Conservation (phyloP, 352 stramenopile species). For the Globisporangium iwayamae region DNA sequence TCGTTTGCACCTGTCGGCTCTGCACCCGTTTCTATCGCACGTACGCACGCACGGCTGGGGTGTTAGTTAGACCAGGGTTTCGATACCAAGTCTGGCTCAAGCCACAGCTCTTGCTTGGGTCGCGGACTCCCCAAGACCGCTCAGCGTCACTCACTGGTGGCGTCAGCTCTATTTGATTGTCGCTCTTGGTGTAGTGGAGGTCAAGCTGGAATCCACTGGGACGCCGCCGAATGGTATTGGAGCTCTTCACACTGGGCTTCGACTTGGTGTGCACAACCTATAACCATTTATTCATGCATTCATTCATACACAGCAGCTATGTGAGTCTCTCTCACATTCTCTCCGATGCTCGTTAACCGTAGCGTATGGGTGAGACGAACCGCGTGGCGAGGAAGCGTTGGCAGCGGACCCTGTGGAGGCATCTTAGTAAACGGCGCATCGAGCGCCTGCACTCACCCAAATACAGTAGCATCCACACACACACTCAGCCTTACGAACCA, state of each 20-base stretch:
- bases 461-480: not conserved
- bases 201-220: not conserved
- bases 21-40: slow-evolving; percentile 20
- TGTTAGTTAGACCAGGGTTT: not conserved
- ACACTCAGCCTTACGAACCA: not conserved
- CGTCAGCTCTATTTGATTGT: not conserved
- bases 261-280: not conserved
- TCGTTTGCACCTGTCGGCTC: slow-evolving; percentile 54
- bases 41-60: no score
- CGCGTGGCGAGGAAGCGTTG: slow-evolving; percentile 42
- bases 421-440: slow-evolving; percentile 61
- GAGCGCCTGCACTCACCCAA: slow-evolving; percentile 24
- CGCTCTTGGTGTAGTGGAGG: no score
- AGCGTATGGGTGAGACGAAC: slow-evolving; percentile 13
- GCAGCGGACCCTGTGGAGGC: slow-evolving; percentile 52
- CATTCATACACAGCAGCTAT: not conserved
- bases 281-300: no score
- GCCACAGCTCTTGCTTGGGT: not conserved
- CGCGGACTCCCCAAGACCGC: not conserved
- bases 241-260: not conserved
- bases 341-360: not conserved
- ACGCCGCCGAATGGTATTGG: not conserved
- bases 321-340: not conserved
- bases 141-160: not conserved
- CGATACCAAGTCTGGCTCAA: not conserved